Percentiles rank a stretch among this genome's conserved stretches.
These are phyloP conservation scores for Raphanus raphanistrum DNA, from an alignment of 345 rosid species.

Conservation along the genomic window DNA sequence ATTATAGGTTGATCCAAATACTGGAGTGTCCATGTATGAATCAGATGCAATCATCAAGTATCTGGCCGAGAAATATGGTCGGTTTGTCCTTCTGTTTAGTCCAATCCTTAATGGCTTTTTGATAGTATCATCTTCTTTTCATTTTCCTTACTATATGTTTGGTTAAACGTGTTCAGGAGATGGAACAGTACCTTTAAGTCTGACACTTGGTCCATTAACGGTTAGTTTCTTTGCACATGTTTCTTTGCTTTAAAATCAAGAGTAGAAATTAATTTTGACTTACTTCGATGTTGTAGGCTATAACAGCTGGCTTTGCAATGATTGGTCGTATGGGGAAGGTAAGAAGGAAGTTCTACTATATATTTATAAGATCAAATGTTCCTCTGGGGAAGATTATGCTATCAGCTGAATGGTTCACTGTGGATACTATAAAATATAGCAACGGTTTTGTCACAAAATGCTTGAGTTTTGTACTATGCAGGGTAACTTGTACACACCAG, in stretches of 20 bases:
- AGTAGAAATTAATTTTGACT: background rate
- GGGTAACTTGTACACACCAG: slow-evolving; percentile 71
- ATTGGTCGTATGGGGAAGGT: slow-evolving; percentile 91
- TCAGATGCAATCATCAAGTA: slow-evolving; percentile 90
- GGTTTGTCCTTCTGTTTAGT: no score
- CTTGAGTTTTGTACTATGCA: slow-evolving; percentile 36
- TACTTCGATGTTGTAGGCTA: slow-evolving; percentile 54
- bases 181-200: slow-evolving; percentile 75
- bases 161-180: slow-evolving; percentile 61
- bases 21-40: slow-evolving; percentile 90
- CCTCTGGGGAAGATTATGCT: background rate
- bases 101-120: background rate
- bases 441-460: slow-evolving; percentile 17
- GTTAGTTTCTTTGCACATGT: slow-evolving; percentile 43
- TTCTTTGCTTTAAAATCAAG: background rate
- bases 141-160: background rate
- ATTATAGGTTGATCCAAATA: slow-evolving; percentile 82
- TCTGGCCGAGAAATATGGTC: slow-evolving; percentile 76
- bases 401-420: background rate
- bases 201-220: slow-evolving; percentile 80
- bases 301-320: slow-evolving; percentile 85
- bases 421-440: background rate
- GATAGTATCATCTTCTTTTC: background rate
- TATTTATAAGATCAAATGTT: background rate
- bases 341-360: slow-evolving; percentile 10